Base-by-base conservation (phyloP, 352 stramenopile species). In the Phytophthora sp. region DNA sequence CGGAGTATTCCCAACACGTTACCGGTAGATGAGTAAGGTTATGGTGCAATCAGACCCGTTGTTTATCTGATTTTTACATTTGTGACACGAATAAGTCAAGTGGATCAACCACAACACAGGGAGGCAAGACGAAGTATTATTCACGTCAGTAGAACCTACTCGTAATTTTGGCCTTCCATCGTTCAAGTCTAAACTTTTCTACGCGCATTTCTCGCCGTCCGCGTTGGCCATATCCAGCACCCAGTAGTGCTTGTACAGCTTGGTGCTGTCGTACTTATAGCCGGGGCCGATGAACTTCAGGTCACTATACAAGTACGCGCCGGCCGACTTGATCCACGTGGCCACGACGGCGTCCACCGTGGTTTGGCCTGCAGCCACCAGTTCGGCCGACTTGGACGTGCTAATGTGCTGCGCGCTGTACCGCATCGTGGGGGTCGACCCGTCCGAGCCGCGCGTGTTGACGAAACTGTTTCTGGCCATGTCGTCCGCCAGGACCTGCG, bases 361-460 rank as follows among this genome's bases (percentile, higher is more conserved):
- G 7, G 35, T 57, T 30, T 83, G 67, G 9, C 79, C 79, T 5
- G 71, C 76, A 24, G 66, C 79, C 9, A 85, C 75, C 18, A 84
- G 70, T 53, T 86, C 77, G 6, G 57, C 63, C 5, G 69, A 44
- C 4, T 31, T 15, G 0, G 24, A 29, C 2, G 61, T 50, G 2
- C 61, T 64, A 39, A 81, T 63, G 20, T 69, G 62, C 18, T 78
- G 60, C 33, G 54, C 52, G 7, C 57, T 29, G n/a, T 69, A 59
- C 33, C 79, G 79, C 3, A 64, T 42, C 27, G 38, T 57, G 6
- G 65, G 55, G 8, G 46, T 67, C 20, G 73, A 72, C 50, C 76
- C 79, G 47, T 84, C 55, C 23, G 47, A 60, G 11, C 69, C 56
- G 18, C 49, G 56, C 38, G 63, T 72, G 54, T 57, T 57, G 27